These are phyloP conservation scores for Heterobasidion parviporum DNA, from an alignment of 1,284 basidiomycete species.

Conservation along the genomic window DNA sequence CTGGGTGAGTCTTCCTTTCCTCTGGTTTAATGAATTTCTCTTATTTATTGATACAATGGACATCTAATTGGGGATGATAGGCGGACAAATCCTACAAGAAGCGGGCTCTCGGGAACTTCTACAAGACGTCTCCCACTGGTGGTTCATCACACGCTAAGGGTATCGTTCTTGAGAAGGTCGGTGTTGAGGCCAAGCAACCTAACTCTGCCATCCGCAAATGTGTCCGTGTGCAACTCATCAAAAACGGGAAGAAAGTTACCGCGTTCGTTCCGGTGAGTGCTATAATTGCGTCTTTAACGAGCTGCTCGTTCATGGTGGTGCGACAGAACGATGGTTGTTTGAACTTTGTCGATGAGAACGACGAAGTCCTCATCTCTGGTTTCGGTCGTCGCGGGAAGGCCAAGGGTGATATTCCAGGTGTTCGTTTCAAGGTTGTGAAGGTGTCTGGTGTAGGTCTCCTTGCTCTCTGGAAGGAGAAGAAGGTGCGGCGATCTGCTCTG, in stretches of 20 bases:
- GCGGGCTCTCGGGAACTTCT: constrained; percentile 98
- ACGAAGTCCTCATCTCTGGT: constrained; percentile 98
- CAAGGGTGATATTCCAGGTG: constrained; percentile 95
- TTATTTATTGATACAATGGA: neutral
- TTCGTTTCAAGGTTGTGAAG: constrained; percentile 99
- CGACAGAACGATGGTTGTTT: constrained; percentile 94
- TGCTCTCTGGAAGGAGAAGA: constrained; percentile 98
- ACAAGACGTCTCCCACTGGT: constrained; percentile 99
- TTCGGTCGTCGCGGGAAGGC: constrained; percentile 99
- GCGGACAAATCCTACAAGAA: constrained; percentile 99
- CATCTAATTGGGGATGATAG: constrained; percentile 28
- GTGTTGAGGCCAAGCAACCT: constrained; percentile 93
- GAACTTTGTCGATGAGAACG: constrained; percentile 99
- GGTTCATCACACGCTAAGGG: constrained; percentile 99
- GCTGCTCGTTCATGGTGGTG: neutral
- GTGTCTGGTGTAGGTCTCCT: constrained; percentile 98
- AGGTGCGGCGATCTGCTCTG: constrained; percentile 44
- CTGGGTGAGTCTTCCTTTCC: constrained; percentile 60
- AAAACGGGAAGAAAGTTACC: constrained; percentile 99
- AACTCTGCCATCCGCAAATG: constrained; percentile 99
- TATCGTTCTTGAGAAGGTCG: constrained; percentile 99
- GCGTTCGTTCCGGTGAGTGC: constrained; percentile 63
- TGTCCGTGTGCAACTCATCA: constrained; percentile 99
- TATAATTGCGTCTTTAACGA: neutral
- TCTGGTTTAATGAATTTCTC: constrained; percentile 8